Evolutionary conservation across 768 basidiomycete genomes (phyloP), one percentile per base, ranked within the genome.

Genomic region (Daedalea quercina): DNA sequence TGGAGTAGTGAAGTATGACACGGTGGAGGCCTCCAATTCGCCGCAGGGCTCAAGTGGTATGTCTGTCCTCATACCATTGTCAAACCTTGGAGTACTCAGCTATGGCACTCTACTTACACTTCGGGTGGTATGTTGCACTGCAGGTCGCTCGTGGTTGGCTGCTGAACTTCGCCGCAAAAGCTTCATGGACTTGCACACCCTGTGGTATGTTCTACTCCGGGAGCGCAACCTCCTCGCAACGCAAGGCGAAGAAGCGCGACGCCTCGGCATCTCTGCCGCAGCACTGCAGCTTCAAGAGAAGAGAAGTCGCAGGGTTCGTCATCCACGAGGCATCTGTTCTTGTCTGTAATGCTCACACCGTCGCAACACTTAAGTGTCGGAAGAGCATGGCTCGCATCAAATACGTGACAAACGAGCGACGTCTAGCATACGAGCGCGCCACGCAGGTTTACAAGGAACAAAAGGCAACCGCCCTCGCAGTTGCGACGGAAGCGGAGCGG

Each of bases 351-450:
- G 43, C 19, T 52, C 31, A 28, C 17, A 7, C 15, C 25, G 15
- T 15, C 19, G 15, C 17, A 15, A n/a, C n/a, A n/a, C n/a, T 50
- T 9, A 57, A 96, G 93, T 86, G 84, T 69, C 87, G 89, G 20
- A 95, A 94, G 74, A 86, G 90, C 19, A 95, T 96, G 93, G 92
- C 90, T n/a, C 84, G 91, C 19, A 92, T 98, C 68, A 98, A 98
- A 68, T 83, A 80, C 54, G 84, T 97, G 20, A 74, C 97, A 46
- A 92, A 92, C 63, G 94, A 98, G 65, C 85, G 96, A 33, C 78
- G 94, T 43, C 66, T 91, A 22, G 91, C 90, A 9, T 88, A 92
- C 56, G 81, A 89, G 56, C 81, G 85, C 11, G 90, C 90, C 9
- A 54, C 64, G 33, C 54, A 64, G 50, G 63, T 65, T 25, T 54